Conservation (phyloP, 257 asterid genomes). For the Verbascum thapsus region DNA sequence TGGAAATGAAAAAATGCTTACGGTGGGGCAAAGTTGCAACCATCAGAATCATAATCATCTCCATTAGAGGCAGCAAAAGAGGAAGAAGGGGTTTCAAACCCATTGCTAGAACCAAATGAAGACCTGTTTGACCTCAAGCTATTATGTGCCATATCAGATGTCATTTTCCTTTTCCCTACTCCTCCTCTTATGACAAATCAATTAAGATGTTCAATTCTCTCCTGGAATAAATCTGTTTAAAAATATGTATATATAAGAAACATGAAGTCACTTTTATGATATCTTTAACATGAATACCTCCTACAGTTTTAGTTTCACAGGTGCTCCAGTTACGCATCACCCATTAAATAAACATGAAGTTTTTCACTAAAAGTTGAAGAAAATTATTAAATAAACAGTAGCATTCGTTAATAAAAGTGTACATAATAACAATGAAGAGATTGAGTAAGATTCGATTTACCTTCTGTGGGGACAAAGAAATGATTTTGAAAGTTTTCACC, state of each 20-base stretch:
- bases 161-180: conserved; percentile 37
- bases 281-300: no score
- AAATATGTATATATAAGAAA: conserved; percentile 22
- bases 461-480: no score
- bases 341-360: no score
- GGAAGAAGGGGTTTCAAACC: conserved; percentile 73
- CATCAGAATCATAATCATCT: conserved; percentile 95
- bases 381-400: no score
- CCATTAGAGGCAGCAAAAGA: conserved; percentile 70
- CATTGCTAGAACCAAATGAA: conserved; percentile 85
- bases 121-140: conserved; percentile 81
- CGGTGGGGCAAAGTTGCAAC: conserved; percentile 89
- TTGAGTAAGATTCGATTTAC: no score
- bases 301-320: no score
- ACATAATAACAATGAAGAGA: no score
- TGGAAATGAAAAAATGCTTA: conserved; percentile 39
- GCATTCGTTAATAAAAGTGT: no score
- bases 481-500: no score
- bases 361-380: no score
- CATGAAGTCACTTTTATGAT: no score
- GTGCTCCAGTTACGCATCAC: no score
- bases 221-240: conserved; percentile 9
- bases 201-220: conserved; percentile 2
- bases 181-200: conserved; percentile 5
- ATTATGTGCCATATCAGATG: conserved; percentile 72